Evolutionary conservation across 2,329 filamentous ascomycete genomes (phyloP), one percentile per base, ranked within the genome.

Genomic region (Coleophoma crateriformis): DNA sequence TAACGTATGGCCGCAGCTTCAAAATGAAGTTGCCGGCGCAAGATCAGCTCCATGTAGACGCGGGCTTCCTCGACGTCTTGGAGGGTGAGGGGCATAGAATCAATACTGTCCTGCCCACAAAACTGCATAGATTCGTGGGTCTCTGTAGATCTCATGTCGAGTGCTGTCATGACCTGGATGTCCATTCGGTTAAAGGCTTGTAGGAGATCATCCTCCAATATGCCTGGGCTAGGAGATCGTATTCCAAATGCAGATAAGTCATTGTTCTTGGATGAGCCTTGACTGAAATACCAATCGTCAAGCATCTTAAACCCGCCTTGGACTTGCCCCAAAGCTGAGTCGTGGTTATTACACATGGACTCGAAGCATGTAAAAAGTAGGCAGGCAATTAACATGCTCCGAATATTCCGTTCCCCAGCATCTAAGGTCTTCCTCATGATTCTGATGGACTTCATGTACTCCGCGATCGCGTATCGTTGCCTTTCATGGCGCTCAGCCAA

Each of bases 321-420:
- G 38, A 82, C 81, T 58, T 83, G 79, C 12, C 66, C 58, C 43
- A 82, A 81, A 40, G 79, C 79, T 55, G 80, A 77, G 54, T 72
- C 74, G 59, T 83, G 78, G 53, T 83, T 75, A 32, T 79, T 80
- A 17, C 82, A 75, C 55, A 83, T 82, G 2, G 79, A 82, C 62
- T 85, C 82, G 51, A 85, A 85, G 61, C 78, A 84, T n/a, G 79
- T 76, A 42, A 85, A 68, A 34, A 85, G 68, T 38, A 85, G 76
- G 46, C 73, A 82, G 17, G 78, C 74, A 72, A 85, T 82, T 13
- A 85, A 71, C 48, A 72, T 74, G n/a, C 70, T 78, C 55, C 74
- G 72, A 17, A 72, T 72, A 41, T 62, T 57, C 40, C 53, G 64
- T 20, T 66, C 62, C 44, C 73, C 72, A 38, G 70, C 64, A 7